Evolutionary conservation across 192 early-diverging fungal genomes (phyloP).

Genomic region (Entophlyctis luteolus): DNA sequence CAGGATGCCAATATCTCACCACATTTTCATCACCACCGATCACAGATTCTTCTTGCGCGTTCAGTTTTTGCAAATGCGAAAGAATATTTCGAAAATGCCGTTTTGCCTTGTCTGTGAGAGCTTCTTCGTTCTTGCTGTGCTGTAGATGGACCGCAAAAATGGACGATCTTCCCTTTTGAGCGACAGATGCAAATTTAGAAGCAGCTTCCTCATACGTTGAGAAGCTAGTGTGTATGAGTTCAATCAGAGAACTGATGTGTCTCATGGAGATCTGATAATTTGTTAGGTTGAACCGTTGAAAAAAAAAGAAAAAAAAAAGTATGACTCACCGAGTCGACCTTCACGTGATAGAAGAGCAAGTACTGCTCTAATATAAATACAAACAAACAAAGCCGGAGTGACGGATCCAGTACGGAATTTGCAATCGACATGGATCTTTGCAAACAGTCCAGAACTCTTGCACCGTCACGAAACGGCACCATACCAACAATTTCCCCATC

Average conservation of each 20-base stretch:
- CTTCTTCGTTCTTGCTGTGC: too few species aligned
- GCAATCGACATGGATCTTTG: constrained; percentile 91
- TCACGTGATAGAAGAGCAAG: constrained; percentile 86
- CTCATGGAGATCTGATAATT: constrained; percentile 71
- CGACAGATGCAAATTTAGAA: too few species aligned
- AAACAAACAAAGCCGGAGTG: constrained; percentile 84
- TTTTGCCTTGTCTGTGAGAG: background rate
- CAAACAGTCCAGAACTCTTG: constrained; percentile 80
- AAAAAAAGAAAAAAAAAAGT: background rate
- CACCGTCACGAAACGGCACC: constrained; percentile 70
- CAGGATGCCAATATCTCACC: background rate
- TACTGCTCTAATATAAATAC: constrained; percentile 93
- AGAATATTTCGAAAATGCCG: constrained; percentile 9
- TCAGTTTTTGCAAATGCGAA: background rate
- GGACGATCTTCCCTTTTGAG: too few species aligned
- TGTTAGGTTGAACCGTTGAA: background rate
- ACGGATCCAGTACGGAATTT: constrained; percentile 85
- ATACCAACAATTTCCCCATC: background rate
- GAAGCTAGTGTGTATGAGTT: too few species aligned
- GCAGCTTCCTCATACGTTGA: too few species aligned
- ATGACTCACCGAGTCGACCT: constrained; percentile 75
- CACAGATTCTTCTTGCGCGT: background rate
- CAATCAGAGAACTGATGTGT: constrained; percentile 89
- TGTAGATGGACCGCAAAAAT: too few species aligned
- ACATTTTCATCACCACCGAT: background rate